A percentile compares a stretch with the other conserved stretches of the same genome.
Conservation (phyloP, 306 rosid species). For the Quercus parvula region DNA sequence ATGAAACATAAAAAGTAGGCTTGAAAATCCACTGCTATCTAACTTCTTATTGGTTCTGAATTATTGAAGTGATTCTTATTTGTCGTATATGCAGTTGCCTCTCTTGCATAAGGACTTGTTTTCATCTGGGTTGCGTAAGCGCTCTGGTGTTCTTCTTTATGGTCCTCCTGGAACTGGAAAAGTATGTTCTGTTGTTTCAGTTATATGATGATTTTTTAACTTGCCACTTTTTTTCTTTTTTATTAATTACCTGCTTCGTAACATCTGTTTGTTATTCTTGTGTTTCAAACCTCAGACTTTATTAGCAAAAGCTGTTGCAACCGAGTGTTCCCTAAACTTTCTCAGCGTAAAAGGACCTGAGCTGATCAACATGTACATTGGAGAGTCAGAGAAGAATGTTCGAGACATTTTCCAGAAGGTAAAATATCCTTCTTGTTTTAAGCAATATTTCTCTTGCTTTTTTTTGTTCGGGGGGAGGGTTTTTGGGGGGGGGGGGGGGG, state of each 20-base stretch:
- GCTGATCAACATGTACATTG: slow-evolving; percentile 94
- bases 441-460: slow-evolving; percentile 17
- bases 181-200: slow-evolving; percentile 42
- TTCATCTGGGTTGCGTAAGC: slow-evolving; percentile 89
- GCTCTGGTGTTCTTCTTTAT: slow-evolving; percentile 90
- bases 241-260: slow-evolving; percentile 8
- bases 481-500: too few relatives aligned
- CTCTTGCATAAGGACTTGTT: slow-evolving; percentile 92
- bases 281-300: slow-evolving; percentile 55
- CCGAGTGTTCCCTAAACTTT: slow-evolving; percentile 93
- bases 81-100: slow-evolving; percentile 57
- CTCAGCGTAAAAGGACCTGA: slow-evolving; percentile 97
- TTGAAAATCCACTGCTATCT: neutral
- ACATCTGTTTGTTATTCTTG: slow-evolving; percentile 10
- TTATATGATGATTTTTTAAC: slow-evolving; percentile 9
- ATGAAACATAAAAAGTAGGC: neutral
- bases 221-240: neutral
- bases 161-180: slow-evolving; percentile 99
- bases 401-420: slow-evolving; percentile 94
- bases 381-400: slow-evolving; percentile 95
- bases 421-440: slow-evolving; percentile 15
- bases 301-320: slow-evolving; percentile 97
- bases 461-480: too few relatives aligned
- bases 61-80: slow-evolving; percentile 8
- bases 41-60: neutral